Percentiles rank a stretch among this genome's conserved stretches.
phyloP scores from a whole-genome alignment of 768 basidiomycete species.

The Tephrocybe sp. region DNA sequence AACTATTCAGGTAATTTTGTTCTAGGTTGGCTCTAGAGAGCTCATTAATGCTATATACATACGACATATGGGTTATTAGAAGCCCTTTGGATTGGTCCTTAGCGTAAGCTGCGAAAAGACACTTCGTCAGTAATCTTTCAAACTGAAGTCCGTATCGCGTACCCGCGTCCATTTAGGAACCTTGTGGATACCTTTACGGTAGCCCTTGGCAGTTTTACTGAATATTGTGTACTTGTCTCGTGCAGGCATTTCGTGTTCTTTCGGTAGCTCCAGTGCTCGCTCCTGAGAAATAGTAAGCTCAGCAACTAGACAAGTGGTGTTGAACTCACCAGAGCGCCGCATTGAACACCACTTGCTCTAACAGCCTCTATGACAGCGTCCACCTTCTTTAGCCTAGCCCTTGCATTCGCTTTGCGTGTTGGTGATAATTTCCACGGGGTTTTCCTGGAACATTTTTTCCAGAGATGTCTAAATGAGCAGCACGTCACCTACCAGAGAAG shows the following conservation, averaged over 20 bases:
- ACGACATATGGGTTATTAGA: conserved; percentile 43
- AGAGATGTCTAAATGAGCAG: neutral
- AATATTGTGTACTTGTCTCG: conserved; percentile 96
- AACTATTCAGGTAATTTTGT: conserved; percentile 77
- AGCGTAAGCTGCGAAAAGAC: conserved; percentile 64
- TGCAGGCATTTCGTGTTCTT: conserved; percentile 89
- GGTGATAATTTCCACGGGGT: conserved; percentile 88
- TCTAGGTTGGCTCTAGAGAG: conserved; percentile 36
- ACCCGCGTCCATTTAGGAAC: conserved; percentile 98
- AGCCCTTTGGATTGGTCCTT: conserved; percentile 87
- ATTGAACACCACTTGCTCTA: conserved; percentile 75
- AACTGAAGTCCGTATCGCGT: conserved; percentile 24
- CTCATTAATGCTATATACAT: conserved; percentile 14
- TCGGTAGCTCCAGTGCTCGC: conserved; percentile 79
- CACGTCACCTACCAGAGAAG: conserved; percentile 72
- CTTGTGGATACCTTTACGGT: conserved; percentile 94
- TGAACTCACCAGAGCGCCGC: conserved; percentile 65
- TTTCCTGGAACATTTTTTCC: conserved; percentile 60
- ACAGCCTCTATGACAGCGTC: conserved; percentile 93
- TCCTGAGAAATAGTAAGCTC: conserved; percentile 37
- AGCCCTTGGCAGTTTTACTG: conserved; percentile 63
- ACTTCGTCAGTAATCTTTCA: neutral
- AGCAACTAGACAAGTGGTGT: neutral
- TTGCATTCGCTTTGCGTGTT: conserved; percentile 90
- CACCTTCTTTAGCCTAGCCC: conserved; percentile 86